Base-by-base conservation (phyloP, 371 early-diverging fungal genomes). In the Phascolomyces articulosus region DNA sequence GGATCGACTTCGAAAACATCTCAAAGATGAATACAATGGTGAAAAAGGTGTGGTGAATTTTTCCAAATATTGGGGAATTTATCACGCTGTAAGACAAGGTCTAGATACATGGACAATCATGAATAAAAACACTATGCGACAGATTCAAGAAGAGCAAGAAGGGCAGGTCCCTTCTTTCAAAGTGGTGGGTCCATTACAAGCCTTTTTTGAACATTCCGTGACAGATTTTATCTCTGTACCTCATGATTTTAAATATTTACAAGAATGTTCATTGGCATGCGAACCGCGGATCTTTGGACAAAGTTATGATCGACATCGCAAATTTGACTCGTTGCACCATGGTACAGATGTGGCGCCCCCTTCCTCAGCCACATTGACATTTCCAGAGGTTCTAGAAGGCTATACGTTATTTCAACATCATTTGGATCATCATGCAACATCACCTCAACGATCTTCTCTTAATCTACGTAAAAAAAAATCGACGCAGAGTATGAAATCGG, bases 281-380 rank as follows among this genome's bases (percentile, higher is more conserved):
- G 88, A 88, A 31, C 86, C 86, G 2, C 75, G 77, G 34, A 71
- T 86, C 10, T 80, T 83, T 71, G 87, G 85, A 3, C 84, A 85
- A 51, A 72, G 75, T 20, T 79, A 75, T 34, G 79, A 78, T 40
- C 56, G 71, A 18, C 60, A 64, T 47, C 69, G 61, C 57, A 54
- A 58, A 27, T 59, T 55, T 48, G 54, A 64, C 27, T 60, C 64
- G 4, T 34, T 68, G 31, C 69, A 64, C n/a, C n/a, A n/a, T n/a
- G 64, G 58, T 21, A 63, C 38, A 1, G 66, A 74, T 53, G 69
- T 73, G 18, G 67, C 73, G 6, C 71, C 75, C 20, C 71, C 76
- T 2, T 66, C 74, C 2, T 59, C 71, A 20, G 63, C 77, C 0
- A 74, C 80, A 1, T 60, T 85, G 26, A 69, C 77, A 16, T 84